Evolutionary conservation across 2,329 filamentous ascomycete species (phyloP), one percentile per base, ranked within the genome.

Genomic region (Fusarium nelsonii): DNA sequence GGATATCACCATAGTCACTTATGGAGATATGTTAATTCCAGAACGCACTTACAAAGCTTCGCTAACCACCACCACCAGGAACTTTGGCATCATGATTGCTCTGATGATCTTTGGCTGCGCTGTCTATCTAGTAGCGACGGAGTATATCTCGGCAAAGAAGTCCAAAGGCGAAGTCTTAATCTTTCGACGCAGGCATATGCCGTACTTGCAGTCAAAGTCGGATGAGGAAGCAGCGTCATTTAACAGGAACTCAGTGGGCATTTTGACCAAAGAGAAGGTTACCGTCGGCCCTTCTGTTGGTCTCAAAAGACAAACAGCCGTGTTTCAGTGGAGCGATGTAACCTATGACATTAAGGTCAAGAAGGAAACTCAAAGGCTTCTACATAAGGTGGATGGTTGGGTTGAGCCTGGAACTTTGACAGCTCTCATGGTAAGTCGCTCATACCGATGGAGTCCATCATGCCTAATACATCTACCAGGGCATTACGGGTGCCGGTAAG

Each of bases 341-440:
- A 92, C 90, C 79, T 97, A 85, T 69, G 83, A 88, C 50, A 81
- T 88, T 78, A 90, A 91, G 76, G 92, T 96, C 78, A 95, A 94
- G 81, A 84, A 83, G 9, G 88, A 94, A 70, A 81, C 84, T 1
- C 85, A 92, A 11, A 87, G 90, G 20, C 90, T 97, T 72, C 83
- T 97, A 39, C 90, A 97, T 70, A 84, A 94, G 60, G 91, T 97
- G 8, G 91, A 95, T 73, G 93, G 93, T 32, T 97, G 92, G 91
- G 92, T 97, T 67, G 94, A 95, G 78, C 93, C 94, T 1, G 93
- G 93, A 45, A 96, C 92, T 16, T 80, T 96, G 63, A 97, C 93
- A 7, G 93, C 92, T 46, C 84, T 96, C 2, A 97, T 97, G 93
- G 91, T 69, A 36, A 0, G 41, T 56, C 2, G 1, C 4, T 8